phyloP scores from a whole-genome alignment of 2,329 filamentous ascomycete genomes.

The Penicillium sp. region DNA sequence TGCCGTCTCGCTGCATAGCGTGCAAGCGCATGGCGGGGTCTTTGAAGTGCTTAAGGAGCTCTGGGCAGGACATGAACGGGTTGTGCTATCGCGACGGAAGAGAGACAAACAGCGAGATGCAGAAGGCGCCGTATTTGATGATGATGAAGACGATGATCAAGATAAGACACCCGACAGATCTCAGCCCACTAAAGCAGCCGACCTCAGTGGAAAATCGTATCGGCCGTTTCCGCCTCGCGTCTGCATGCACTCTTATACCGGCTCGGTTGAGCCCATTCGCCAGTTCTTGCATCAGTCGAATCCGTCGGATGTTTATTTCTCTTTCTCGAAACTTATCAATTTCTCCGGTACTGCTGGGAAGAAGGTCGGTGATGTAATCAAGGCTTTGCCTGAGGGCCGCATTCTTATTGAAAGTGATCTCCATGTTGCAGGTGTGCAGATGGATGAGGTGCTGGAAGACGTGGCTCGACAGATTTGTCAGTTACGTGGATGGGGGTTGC shows the following conservation, averaged over 20 bases:
- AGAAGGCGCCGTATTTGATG: slow-evolving; percentile 29
- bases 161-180: neutral
- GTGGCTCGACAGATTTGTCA: slow-evolving; percentile 73
- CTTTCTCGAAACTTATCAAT: slow-evolving; percentile 83
- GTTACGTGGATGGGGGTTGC: slow-evolving; percentile 72
- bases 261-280: slow-evolving; percentile 67
- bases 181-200: neutral
- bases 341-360: slow-evolving; percentile 55
- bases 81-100: slow-evolving; percentile 50
- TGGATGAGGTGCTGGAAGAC: slow-evolving; percentile 75
- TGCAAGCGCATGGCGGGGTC: slow-evolving; percentile 60
- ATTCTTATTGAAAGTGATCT: slow-evolving; percentile 88
- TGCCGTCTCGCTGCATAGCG: slow-evolving; percentile 61
- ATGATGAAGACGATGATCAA: slow-evolving; percentile 11
- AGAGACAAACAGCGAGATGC: slow-evolving; percentile 34
- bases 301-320: slow-evolving; percentile 78
- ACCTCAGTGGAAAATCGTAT: slow-evolving; percentile 15
- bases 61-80: slow-evolving; percentile 58
- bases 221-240: slow-evolving; percentile 80
- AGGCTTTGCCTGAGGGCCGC: slow-evolving; percentile 69
- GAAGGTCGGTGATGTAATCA: slow-evolving; percentile 65
- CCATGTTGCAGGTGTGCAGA: slow-evolving; percentile 73
- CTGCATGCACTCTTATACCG: slow-evolving; percentile 92
- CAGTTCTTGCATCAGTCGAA: slow-evolving; percentile 73
- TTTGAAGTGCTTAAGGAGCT: slow-evolving; percentile 55